Conservation (phyloP, 169 alveolate species). For the Cyclospora cayetanensis region DNA sequence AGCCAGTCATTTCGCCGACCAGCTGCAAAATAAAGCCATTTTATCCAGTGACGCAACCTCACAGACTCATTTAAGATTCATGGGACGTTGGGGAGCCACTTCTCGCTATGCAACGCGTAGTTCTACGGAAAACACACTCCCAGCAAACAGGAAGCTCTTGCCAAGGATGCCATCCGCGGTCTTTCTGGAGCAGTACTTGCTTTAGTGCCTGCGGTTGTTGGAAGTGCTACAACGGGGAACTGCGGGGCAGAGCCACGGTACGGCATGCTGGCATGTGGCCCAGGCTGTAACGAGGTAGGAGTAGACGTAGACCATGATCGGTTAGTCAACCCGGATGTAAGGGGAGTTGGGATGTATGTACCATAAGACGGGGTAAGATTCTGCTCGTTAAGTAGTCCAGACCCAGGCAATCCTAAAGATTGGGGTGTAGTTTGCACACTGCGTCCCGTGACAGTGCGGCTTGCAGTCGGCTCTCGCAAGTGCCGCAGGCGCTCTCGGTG, state of each 20-base stretch:
- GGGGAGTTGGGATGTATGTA: background rate
- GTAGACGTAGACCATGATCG: background rate
- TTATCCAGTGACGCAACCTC: too few species aligned
- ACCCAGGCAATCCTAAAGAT: background rate
- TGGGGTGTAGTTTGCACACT: slow-evolving; percentile 7
- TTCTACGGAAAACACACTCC: slow-evolving; percentile 62
- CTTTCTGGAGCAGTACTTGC: background rate
- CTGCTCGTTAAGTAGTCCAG: background rate
- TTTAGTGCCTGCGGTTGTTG: background rate
- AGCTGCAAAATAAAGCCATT: too few species aligned
- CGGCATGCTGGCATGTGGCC: slow-evolving; percentile 26
- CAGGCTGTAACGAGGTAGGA: background rate
- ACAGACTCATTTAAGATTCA: too few species aligned
- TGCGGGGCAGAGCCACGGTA: background rate
- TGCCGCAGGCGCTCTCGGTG: slow-evolving; percentile 53
- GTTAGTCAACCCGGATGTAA: background rate
- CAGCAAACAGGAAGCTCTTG: slow-evolving; percentile 55
- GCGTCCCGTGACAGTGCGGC: background rate
- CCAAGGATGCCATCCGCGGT: background rate
- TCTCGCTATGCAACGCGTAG: too few species aligned
- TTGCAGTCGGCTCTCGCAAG: slow-evolving; percentile 29
- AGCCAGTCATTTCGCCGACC: too few species aligned
- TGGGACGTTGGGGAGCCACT: too few species aligned
- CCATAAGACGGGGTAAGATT: background rate
- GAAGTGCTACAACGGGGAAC: background rate